Percentiles rank a stretch among this genome's conserved stretches.
These are phyloP conservation scores for Areca catechu DNA, from an alignment of 176 grass and related monocot species.

Conservation along the genomic window DNA sequence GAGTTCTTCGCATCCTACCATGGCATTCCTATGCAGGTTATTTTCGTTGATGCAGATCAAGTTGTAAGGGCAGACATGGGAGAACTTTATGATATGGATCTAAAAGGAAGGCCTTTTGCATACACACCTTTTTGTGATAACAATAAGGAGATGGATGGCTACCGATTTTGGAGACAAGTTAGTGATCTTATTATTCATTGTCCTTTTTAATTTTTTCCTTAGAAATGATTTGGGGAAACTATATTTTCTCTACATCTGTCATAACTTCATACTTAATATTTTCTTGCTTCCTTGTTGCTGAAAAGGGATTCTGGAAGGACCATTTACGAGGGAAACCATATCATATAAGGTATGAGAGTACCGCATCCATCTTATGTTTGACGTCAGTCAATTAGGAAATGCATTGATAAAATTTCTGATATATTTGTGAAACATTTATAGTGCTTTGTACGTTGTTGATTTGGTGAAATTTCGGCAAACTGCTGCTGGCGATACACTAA, in stretches of 20 bases:
- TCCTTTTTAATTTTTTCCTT: neutral
- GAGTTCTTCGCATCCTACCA: neutral
- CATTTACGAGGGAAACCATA: constrained; percentile 89
- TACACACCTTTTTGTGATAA: constrained; percentile 99
- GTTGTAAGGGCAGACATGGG: constrained; percentile 98
- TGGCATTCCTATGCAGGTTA: constrained; percentile 48
- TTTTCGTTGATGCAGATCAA: constrained; percentile 99
- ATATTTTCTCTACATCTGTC: neutral
- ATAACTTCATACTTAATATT: constrained; percentile 12
- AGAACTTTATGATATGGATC: constrained; percentile 95
- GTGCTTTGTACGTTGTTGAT: constrained; percentile 99
- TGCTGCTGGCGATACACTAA: constrained; percentile 78
- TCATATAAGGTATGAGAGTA: constrained; percentile 62
- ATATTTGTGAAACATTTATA: constrained; percentile 11
- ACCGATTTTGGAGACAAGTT: constrained; percentile 98
- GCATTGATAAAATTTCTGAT: neutral
- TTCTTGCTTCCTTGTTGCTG: constrained; percentile 8
- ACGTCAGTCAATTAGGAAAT: neutral
- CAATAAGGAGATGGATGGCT: constrained; percentile 99
- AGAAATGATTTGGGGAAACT: no score
- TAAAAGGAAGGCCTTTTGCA: constrained; percentile 85
- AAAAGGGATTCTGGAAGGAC: constrained; percentile 98
- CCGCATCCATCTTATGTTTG: neutral
- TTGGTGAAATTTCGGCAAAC: constrained; percentile 93
- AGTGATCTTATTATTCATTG: constrained; percentile 19